These are phyloP conservation scores for Peronosclerospora sorghi DNA, from an alignment of 352 stramenopile species.

Conservation along the genomic window DNA sequence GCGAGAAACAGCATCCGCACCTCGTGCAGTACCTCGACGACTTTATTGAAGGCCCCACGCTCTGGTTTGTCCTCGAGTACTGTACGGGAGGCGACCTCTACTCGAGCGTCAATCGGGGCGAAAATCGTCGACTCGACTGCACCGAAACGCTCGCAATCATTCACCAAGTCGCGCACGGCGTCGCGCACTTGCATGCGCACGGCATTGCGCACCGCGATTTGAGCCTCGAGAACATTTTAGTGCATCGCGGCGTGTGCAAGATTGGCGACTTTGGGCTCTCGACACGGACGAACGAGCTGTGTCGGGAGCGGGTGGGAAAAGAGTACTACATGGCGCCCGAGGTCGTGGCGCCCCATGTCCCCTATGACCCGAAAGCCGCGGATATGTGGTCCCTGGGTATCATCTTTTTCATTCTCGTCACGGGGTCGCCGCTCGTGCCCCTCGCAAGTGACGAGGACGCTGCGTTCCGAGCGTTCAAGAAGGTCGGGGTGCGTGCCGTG, in stretches of 20 bases:
- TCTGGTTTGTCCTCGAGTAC: conserved; percentile 43
- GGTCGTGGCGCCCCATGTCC: conserved; percentile 13
- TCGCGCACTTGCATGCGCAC: conserved; percentile 31
- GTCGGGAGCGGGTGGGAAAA: conserved; percentile 21
- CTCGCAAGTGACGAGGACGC: conserved; percentile 18
- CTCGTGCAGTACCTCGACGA: conserved; percentile 35
- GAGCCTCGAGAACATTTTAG: conserved; percentile 42
- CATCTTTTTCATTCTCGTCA: conserved; percentile 13
- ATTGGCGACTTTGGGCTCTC: conserved; percentile 48
- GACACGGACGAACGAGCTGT: conserved; percentile 3
- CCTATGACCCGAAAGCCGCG: conserved; percentile 27
- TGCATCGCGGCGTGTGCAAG: conserved; percentile 20
- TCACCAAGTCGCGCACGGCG: conserved; percentile 16
- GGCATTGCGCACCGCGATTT: conserved; percentile 35
- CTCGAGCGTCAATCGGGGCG: conserved; percentile 9
- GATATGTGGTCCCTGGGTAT: conserved; percentile 53
- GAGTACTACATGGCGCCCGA: conserved; percentile 31
- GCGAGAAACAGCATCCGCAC: conserved; percentile 18
- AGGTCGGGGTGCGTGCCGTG: conserved; percentile 19
- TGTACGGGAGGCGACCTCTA: conserved; percentile 26
- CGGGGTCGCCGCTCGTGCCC: conserved; percentile 24
- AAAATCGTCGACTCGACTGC: conserved; percentile 6
- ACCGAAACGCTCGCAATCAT: conserved; percentile 6
- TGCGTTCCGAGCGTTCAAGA: conserved; percentile 16
- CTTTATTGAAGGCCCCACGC: conserved; percentile 27